Evolutionary conservation across 1,284 basidiomycete species (phyloP).

Genomic region (Pseudomicrostroma phylloplanum): DNA sequence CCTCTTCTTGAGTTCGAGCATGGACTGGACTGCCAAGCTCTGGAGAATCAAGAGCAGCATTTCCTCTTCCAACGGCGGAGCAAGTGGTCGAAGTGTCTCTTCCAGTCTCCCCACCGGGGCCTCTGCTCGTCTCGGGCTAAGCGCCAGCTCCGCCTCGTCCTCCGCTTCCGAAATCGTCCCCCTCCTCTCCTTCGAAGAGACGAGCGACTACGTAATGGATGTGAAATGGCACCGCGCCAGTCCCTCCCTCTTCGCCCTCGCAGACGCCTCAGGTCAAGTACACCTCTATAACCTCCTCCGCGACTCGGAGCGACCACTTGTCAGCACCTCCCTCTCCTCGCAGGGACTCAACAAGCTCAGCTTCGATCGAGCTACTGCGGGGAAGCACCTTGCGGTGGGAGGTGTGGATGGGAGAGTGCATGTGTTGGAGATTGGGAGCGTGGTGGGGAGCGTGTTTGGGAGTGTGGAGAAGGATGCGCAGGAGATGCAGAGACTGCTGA

Average conservation of each 20-base stretch:
- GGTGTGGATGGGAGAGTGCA: slow-evolving; percentile 87
- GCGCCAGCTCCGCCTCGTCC: neutral
- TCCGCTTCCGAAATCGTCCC: slow-evolving; percentile 6
- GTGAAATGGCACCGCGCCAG: slow-evolving; percentile 94
- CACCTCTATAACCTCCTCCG: slow-evolving; percentile 93
- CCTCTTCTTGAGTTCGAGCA: slow-evolving; percentile 65
- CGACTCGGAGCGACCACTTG: slow-evolving; percentile 65
- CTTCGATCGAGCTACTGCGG: slow-evolving; percentile 79
- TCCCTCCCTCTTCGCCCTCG: slow-evolving; percentile 85
- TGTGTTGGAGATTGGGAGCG: slow-evolving; percentile 61
- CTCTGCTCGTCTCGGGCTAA: too few relatives aligned
- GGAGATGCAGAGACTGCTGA: slow-evolving; percentile 20
- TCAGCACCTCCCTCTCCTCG: slow-evolving; percentile 54
- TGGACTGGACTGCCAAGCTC: slow-evolving; percentile 45
- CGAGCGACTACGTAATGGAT: slow-evolving; percentile 97
- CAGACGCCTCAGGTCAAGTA: slow-evolving; percentile 88
- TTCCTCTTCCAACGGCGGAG: slow-evolving; percentile 2
- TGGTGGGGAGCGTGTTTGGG: slow-evolving; percentile 14
- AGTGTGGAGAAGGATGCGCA: slow-evolving; percentile 28
- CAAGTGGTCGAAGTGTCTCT: slow-evolving; percentile 6
- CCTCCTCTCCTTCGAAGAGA: slow-evolving; percentile 72
- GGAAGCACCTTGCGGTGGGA: slow-evolving; percentile 75
- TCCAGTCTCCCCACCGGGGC: slow-evolving; percentile 4
- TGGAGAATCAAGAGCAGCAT: slow-evolving; percentile 26
- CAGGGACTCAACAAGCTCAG: slow-evolving; percentile 85